These are phyloP conservation scores for Solanum clarkiae DNA, from an alignment of 257 asterid genomes.

Conservation along the genomic window DNA sequence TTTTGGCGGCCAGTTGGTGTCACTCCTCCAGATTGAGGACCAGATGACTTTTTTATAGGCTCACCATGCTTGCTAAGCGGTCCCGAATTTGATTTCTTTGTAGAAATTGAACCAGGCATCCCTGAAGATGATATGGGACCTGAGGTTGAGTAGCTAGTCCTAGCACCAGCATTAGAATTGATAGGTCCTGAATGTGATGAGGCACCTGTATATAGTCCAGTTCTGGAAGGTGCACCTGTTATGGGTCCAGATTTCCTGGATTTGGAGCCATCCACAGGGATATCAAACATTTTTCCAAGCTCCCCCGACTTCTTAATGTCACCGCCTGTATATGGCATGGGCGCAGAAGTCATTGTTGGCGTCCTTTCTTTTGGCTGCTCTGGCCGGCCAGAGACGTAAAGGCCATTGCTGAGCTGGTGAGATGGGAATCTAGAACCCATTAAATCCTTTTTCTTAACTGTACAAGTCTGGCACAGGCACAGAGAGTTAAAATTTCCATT, in stretches of 20 bases:
- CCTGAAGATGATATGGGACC: constrained; percentile 65
- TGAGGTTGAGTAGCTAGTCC: constrained; percentile 73
- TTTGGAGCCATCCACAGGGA: constrained; percentile 68
- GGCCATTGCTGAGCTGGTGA: constrained; percentile 92
- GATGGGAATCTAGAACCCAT: constrained; percentile 97
- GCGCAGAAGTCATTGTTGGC: constrained; percentile 67
- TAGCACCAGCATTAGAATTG: constrained; percentile 39
- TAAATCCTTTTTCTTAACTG: constrained; percentile 5
- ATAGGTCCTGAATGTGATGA: constrained; percentile 76
- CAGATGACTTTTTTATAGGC: constrained; percentile 72
- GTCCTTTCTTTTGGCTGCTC: constrained; percentile 77
- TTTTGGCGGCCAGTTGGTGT: constrained; percentile 60
- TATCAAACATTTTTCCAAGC: constrained; percentile 88
- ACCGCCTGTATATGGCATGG: constrained; percentile 92
- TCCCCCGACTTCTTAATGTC: constrained; percentile 90
- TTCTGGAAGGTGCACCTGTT: constrained; percentile 38
- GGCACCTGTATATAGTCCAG: constrained; percentile 50
- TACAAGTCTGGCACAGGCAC: not conserved
- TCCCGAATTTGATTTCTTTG: constrained; percentile 76
- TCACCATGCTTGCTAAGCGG: constrained; percentile 85
- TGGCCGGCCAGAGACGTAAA: constrained; percentile 78
- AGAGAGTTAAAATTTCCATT: not conserved
- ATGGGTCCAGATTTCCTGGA: constrained; percentile 84
- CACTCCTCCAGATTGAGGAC: constrained; percentile 82
- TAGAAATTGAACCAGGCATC: constrained; percentile 42